These are phyloP conservation scores for Cubamyces sp. DNA, from an alignment of 768 basidiomycete species.

Conservation along the genomic window DNA sequence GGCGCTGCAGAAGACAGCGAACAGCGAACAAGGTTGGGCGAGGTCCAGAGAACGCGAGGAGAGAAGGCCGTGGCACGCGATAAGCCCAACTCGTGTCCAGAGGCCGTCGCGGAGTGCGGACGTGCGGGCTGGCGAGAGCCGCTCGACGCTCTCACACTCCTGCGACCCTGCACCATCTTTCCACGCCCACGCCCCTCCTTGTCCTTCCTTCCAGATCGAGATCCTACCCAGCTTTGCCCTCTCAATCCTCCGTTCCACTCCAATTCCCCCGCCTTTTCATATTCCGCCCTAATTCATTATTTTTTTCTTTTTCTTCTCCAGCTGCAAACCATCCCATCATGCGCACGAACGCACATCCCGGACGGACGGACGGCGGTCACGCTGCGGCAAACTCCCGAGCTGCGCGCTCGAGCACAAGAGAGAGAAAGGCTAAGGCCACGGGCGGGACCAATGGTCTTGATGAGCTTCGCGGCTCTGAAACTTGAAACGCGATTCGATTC, in stretches of 20 bases:
- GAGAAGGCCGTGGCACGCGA: not conserved
- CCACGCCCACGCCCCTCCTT: constrained; percentile 8
- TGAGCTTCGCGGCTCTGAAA: constrained; percentile 27
- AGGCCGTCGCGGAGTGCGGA: constrained; percentile 24
- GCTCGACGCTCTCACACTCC: constrained; percentile 17
- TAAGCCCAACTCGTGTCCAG: constrained; percentile 12
- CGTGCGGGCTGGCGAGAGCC: constrained; percentile 6
- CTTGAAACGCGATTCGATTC: not conserved
- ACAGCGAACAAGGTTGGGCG: constrained; percentile 7
- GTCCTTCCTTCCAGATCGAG: not conserved
- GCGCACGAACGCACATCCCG: not conserved
- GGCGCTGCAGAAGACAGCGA: not conserved
- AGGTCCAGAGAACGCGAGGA: not conserved
- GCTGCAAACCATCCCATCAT: not conserved
- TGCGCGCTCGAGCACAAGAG: not conserved
- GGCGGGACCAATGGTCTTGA: constrained; percentile 20
- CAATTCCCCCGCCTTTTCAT: not conserved
- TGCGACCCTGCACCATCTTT: constrained; percentile 23
- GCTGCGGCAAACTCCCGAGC: constrained; percentile 5
- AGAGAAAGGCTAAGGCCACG: not conserved
- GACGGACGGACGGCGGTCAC: not conserved
- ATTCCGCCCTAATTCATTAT: not conserved
- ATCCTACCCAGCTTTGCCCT: not conserved
- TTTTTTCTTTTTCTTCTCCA: not conserved
- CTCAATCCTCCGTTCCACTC: not conserved